phyloP scores from a whole-genome alignment of 306 rosid genomes.

The Vigna unguiculata region DNA sequence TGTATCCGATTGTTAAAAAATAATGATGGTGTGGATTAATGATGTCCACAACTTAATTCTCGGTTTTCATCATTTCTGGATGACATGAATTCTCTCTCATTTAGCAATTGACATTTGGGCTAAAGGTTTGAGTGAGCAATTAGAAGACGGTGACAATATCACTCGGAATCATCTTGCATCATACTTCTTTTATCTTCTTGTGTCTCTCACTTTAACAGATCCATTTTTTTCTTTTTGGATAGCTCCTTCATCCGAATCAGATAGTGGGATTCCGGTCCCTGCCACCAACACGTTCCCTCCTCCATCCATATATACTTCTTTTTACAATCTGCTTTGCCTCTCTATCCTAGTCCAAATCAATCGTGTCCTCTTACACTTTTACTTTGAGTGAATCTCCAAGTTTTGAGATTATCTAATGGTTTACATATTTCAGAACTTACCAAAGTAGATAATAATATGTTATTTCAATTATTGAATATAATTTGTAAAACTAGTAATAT shows the following conservation, averaged over 20 bases:
- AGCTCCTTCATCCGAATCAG: slow-evolving; percentile 33
- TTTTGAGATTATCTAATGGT: background rate
- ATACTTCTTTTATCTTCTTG: background rate
- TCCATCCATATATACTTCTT: background rate
- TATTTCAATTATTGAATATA: background rate
- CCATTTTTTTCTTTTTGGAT: background rate
- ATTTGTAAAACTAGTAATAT: background rate
- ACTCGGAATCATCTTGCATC: slow-evolving; percentile 3
- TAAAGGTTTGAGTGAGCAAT: slow-evolving; percentile 18
- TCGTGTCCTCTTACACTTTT: background rate
- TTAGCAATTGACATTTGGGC: slow-evolving; percentile 29
- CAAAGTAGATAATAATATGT: background rate
- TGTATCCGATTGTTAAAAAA: too few relatives aligned
- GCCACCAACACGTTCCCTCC: slow-evolving; percentile 14
- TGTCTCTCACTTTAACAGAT: background rate
- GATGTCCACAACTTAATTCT: slow-evolving; percentile 28
- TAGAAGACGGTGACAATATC: background rate
- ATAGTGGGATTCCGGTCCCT: slow-evolving; percentile 59
- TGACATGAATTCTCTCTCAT: background rate
- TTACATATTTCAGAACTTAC: background rate
- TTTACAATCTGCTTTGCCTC: background rate
- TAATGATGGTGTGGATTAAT: background rate
- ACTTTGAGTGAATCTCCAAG: background rate
- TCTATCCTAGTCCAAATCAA: background rate
- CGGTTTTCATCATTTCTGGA: slow-evolving; percentile 21